Percentiles rank a stretch among this genome's conserved stretches.
Evolutionary conservation across 2,329 filamentous ascomycete species (phyloP).

Genomic region (Colletotrichum incanum): DNA sequence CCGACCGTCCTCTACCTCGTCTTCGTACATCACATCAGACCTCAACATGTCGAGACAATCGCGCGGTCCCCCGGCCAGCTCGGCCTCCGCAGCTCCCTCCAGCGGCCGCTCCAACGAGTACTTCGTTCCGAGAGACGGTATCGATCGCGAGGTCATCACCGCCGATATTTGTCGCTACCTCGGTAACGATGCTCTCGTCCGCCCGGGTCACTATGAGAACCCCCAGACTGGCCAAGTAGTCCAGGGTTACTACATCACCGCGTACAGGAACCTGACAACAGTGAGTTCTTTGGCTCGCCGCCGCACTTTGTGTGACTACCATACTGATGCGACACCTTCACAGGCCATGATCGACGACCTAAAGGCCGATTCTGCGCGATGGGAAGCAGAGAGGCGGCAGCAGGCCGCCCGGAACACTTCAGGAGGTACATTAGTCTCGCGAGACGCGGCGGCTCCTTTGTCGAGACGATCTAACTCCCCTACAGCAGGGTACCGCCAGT

Average conservation of each 20-base stretch:
- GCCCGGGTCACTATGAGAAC: constrained; percentile 80
- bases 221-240: constrained; percentile 72
- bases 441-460: constrained; percentile 63
- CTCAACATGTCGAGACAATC: constrained; percentile 59
- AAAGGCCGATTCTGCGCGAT: constrained; percentile 74
- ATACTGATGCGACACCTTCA: constrained; percentile 17
- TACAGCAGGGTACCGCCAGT: constrained; percentile 72
- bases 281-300: constrained; percentile 64
- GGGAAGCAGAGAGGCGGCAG: constrained; percentile 73
- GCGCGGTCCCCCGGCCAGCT: constrained; percentile 53
- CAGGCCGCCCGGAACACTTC: constrained; percentile 67
- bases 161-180: constrained; percentile 89
- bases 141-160: constrained; percentile 87
- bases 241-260: constrained; percentile 83
- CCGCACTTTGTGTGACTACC: not conserved
- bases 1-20: constrained; percentile 37
- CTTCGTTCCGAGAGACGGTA: constrained; percentile 85
- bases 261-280: constrained; percentile 84
- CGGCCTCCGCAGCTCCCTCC: constrained; percentile 55
- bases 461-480: constrained; percentile 73
- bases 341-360: constrained; percentile 76
- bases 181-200: constrained; percentile 85
- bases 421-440: constrained; percentile 73
- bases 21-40: constrained; percentile 39
- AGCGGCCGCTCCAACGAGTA: constrained; percentile 79